Percentiles rank a stretch among this genome's conserved stretches.
Evolutionary conservation across 495 filamentous ascomycete genomes (phyloP).

Genomic region (Penicillium odoratum): DNA sequence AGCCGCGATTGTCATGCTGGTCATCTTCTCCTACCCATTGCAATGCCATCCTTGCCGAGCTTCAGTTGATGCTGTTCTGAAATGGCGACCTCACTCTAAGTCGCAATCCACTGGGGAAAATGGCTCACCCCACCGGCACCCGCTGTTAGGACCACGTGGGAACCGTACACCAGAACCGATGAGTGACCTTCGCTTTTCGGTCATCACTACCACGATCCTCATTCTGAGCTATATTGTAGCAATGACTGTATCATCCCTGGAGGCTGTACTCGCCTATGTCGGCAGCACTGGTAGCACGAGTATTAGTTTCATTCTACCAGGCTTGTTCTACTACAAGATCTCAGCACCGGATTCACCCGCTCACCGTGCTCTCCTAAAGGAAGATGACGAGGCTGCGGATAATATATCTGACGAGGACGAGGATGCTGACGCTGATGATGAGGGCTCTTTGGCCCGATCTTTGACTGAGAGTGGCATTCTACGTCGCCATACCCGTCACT

Average conservation of each 20-base stretch:
- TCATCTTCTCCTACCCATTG: constrained; percentile 95
- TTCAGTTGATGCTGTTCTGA: constrained; percentile 85
- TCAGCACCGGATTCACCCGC: constrained; percentile 78
- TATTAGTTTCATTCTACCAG: constrained; percentile 95
- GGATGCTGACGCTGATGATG: constrained; percentile 41
- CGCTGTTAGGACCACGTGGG: constrained; percentile 39
- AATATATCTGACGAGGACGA: constrained; percentile 46
- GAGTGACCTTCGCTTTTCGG: constrained; percentile 83
- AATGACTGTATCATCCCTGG: constrained; percentile 85
- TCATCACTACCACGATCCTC: constrained; percentile 83
- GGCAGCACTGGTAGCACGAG: constrained; percentile 90
- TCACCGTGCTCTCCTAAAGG: constrained; percentile 82
- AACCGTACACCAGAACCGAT: constrained; percentile 56
- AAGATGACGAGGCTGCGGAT: constrained; percentile 70
- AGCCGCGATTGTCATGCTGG: constrained; percentile 92
- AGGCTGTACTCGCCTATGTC: constrained; percentile 91
- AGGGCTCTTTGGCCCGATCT: constrained; percentile 35
- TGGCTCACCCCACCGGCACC: constrained; percentile 45
- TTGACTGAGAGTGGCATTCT: constrained; percentile 48
- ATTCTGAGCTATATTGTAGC: constrained; percentile 82
- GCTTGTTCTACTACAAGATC: constrained; percentile 98
- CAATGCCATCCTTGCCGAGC: constrained; percentile 95
- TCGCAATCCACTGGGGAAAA: constrained; percentile 31
- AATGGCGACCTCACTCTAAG: constrained; percentile 72
- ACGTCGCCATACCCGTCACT: constrained; percentile 52